These are phyloP conservation scores for Cichorium intybus DNA, from an alignment of 140 eudicot species.

Conservation along the genomic window DNA sequence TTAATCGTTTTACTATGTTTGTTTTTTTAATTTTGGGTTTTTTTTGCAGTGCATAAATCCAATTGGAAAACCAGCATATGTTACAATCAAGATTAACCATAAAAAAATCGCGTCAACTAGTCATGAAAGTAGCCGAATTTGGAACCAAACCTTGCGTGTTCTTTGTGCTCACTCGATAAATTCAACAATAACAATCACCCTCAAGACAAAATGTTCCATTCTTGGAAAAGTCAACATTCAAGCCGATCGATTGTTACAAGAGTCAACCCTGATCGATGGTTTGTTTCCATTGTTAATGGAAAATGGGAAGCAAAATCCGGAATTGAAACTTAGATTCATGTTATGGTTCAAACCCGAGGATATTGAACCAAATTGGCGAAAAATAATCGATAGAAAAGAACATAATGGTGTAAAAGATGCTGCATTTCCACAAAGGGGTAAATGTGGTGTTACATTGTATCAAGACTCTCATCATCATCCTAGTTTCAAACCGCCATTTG, in stretches of 20 bases:
- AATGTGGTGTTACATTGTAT: conserved; percentile 60
- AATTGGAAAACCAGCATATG: conserved; percentile 66
- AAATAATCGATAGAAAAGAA: conserved; percentile 38
- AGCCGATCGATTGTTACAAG: conserved; percentile 45
- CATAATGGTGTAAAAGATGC: conserved; percentile 64
- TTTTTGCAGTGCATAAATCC: conserved; percentile 64
- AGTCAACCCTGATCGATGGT: conserved; percentile 68
- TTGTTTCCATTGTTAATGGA: conserved; percentile 59
- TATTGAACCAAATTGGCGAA: conserved; percentile 59
- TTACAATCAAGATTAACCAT: conserved; percentile 63
- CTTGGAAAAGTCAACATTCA: conserved; percentile 60
- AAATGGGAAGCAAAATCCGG: conserved; percentile 52
- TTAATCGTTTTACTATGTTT: background rate
- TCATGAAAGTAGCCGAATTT: conserved; percentile 53
- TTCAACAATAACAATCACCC: conserved; percentile 67
- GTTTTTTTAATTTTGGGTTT: background rate
- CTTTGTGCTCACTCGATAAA: conserved; percentile 76
- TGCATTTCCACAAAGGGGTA: conserved; percentile 65
- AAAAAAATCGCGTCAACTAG: conserved; percentile 72
- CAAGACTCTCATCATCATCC: conserved; percentile 88
- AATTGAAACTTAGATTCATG: conserved; percentile 54
- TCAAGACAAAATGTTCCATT: conserved; percentile 57
- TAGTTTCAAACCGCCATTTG: conserved; percentile 65
- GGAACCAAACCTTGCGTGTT: conserved; percentile 92
- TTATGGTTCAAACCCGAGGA: conserved; percentile 86